phyloP scores from a whole-genome alignment of 805 yeast genomes.

The Naumovozyma castellii region DNA sequence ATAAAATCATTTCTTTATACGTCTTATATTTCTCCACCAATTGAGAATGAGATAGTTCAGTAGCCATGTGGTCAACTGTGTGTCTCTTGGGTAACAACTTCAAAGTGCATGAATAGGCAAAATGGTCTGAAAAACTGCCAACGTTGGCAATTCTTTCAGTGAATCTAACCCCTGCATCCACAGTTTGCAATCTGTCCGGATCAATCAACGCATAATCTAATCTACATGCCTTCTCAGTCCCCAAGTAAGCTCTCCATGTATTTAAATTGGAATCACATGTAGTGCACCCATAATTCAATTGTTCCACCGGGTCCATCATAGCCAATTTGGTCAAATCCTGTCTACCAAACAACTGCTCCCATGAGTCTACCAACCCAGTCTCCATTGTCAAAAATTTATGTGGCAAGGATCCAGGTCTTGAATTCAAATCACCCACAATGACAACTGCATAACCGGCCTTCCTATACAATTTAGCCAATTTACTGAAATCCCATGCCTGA shows the following conservation, averaged over 20 bases:
- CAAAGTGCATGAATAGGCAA: constrained; percentile 56
- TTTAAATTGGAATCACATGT: constrained; percentile 85
- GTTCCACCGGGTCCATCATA: constrained; percentile 45
- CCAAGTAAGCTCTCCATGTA: constrained; percentile 58
- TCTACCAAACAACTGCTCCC: constrained; percentile 60
- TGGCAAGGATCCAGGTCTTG: constrained; percentile 79
- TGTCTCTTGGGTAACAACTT: constrained; percentile 15
- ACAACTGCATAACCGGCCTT: constrained; percentile 77
- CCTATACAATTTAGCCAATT: constrained; percentile 48
- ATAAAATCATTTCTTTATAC: constrained; percentile 42
- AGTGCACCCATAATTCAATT: constrained; percentile 64
- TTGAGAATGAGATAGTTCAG: neutral
- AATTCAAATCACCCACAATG: constrained; percentile 88
- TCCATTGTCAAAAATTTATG: constrained; percentile 60
- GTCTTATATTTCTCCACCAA: constrained; percentile 12
- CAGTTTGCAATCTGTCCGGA: constrained; percentile 39
- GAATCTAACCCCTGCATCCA: constrained; percentile 62
- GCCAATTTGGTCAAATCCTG: constrained; percentile 36
- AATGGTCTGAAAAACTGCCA: constrained; percentile 87
- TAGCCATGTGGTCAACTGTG: neutral
- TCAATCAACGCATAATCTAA: constrained; percentile 85
- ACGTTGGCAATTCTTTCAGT: constrained; percentile 56
- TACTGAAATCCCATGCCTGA: constrained; percentile 93
- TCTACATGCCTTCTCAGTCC: constrained; percentile 67
- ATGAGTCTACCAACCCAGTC: constrained; percentile 67